A percentile compares a stretch with the other conserved stretches of the same genome.
phyloP scores from a whole-genome alignment of 768 basidiomycete species.

The Suillus spraguei region DNA sequence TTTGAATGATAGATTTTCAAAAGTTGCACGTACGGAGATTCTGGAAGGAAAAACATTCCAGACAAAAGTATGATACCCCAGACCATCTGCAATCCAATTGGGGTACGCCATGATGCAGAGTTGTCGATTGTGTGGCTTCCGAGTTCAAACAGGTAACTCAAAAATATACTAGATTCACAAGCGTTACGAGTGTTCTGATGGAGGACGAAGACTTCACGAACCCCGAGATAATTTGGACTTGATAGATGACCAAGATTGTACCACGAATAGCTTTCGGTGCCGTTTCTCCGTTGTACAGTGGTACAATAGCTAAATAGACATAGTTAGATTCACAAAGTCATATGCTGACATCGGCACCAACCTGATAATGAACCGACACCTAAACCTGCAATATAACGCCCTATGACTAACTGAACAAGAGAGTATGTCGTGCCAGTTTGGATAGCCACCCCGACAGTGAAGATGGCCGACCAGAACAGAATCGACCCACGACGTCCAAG shows the following conservation, averaged over 20 bases:
- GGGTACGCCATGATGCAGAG: slow-evolving; percentile 73
- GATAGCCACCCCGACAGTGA: slow-evolving; percentile 68
- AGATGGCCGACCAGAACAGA: slow-evolving; percentile 74
- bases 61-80: slow-evolving; percentile 70
- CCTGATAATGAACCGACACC: slow-evolving; percentile 78
- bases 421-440: slow-evolving; percentile 67
- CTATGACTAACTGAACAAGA: slow-evolving; percentile 67
- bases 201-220: slow-evolving; percentile 26
- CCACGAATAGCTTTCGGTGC: slow-evolving; percentile 77
- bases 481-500: slow-evolving; percentile 75
- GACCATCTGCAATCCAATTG: slow-evolving; percentile 72
- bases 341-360: slow-evolving; percentile 26
- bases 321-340: slow-evolving; percentile 1
- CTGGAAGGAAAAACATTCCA: slow-evolving; percentile 76
- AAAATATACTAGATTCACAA: slow-evolving; percentile 53
- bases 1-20: not conserved
- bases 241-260: slow-evolving; percentile 71
- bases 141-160: slow-evolving; percentile 72
- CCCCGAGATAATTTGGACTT: slow-evolving; percentile 77
- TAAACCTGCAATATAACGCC: slow-evolving; percentile 75
- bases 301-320: slow-evolving; percentile 47
- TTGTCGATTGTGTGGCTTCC: slow-evolving; percentile 57
- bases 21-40: slow-evolving; percentile 61
- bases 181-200: not conserved
- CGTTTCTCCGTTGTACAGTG: slow-evolving; percentile 79